Base-by-base conservation (phyloP, 345 rosid species). In the Bruguiera parviflora region DNA sequence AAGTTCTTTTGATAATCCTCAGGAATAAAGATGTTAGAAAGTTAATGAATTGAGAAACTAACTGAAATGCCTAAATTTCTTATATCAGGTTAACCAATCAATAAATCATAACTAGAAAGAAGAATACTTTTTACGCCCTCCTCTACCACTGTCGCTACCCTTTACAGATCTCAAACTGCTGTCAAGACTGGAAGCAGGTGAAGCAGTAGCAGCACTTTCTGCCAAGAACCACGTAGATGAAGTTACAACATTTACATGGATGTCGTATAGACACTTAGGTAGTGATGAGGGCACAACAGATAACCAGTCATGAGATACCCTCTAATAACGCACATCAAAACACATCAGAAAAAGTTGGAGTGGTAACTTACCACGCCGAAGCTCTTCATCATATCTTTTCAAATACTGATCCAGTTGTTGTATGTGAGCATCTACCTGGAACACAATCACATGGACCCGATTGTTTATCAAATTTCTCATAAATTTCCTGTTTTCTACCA, bases 371-470 rank as follows among this genome's bases (percentile, higher is more conserved):
- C 97, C 97, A 71, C 86, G 86, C 65, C 92, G 92, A 64, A 86
- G 82, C 84, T 86, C 93, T 64, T 92, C 96, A 32, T 88, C 86
- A 25, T 86, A 86, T 76, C 75, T 89, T 68, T 85, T 95, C 85
- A 95, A 72, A 65, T 87, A 89, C 66, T 87, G 96, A 88, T 95
- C 99, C 58, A 92, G 95, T 73, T 88, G 96, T 62, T 92, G 99
- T 71, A 95, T 88, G 65, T 95, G 99, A 70, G 88, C 68, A 81
- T 95, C 99, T 59, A 95, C 99, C 99, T 95, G 92, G 28, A 85
- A 62, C 49, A 43, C 49, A 43, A 43, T 8, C 49, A 11, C 5
- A 43, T 13, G 19, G 16, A 43, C 5, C 49, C 0, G 49, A 43
- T 15, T 43, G 49, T 43, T 43, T 43, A 43, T 43, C 49, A 13